A percentile compares a stretch with the other conserved stretches of the same genome.
Evolutionary conservation across 2,329 filamentous ascomycete genomes (phyloP).

Genomic region (Davidsoniella eucalypti): DNA sequence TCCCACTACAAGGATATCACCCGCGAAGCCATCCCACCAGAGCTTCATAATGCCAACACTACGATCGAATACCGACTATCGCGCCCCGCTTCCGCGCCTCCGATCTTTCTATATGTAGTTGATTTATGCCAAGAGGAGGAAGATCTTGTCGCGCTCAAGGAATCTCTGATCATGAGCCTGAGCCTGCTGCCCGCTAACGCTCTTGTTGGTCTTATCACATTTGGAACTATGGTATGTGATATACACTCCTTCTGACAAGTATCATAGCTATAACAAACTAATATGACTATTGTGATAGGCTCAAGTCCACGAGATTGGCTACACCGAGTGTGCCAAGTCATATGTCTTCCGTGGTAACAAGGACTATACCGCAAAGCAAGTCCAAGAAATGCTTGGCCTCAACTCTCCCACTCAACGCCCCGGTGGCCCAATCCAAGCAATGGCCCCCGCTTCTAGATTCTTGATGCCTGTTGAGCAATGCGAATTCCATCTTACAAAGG

Average conservation of each 20-base stretch:
- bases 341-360: slow-evolving; percentile 97
- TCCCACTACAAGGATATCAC: slow-evolving; percentile 85
- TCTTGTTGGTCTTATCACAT: slow-evolving; percentile 70
- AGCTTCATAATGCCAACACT: slow-evolving; percentile 66
- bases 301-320: slow-evolving; percentile 95
- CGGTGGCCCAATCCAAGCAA: slow-evolving; percentile 42
- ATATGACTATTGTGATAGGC: slow-evolving; percentile 32
- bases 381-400: slow-evolving; percentile 97
- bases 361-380: slow-evolving; percentile 94
- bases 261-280: slow-evolving; percentile 14
- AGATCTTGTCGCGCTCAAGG: slow-evolving; percentile 65
- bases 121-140: slow-evolving; percentile 83
- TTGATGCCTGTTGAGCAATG: slow-evolving; percentile 87
- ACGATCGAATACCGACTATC: slow-evolving; percentile 81
- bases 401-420: slow-evolving; percentile 57
- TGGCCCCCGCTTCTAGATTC: slow-evolving; percentile 75
- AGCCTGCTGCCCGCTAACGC: slow-evolving; percentile 68
- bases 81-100: slow-evolving; percentile 66
- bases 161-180: slow-evolving; percentile 74
- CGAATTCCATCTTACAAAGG: slow-evolving; percentile 94
- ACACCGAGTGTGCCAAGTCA: slow-evolving; percentile 94
- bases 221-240: slow-evolving; percentile 66
- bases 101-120: slow-evolving; percentile 76
- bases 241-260: not conserved
- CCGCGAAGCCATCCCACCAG: slow-evolving; percentile 63